These are phyloP conservation scores for Trametes versicolor DNA, from an alignment of 1,284 basidiomycete genomes.

Conservation along the genomic window DNA sequence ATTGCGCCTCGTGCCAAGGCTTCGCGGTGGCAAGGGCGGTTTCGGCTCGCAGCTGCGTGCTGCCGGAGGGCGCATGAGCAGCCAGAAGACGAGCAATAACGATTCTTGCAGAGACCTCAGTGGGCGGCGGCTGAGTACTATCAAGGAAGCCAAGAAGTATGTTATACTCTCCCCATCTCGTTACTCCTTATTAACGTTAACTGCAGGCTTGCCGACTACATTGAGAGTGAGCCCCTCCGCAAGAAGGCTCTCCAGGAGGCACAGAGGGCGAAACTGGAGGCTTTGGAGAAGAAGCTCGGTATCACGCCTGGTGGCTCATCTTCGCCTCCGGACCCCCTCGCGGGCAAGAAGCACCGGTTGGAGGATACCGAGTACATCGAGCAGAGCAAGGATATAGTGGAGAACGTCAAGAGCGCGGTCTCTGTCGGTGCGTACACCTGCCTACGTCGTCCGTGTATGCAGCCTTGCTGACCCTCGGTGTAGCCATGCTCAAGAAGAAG, in stretches of 20 bases:
- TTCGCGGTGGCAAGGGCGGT: conserved; percentile 95
- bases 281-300: conserved; percentile 84
- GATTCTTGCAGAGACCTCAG: conserved; percentile 95
- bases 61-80: conserved; percentile 97
- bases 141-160: conserved; percentile 96
- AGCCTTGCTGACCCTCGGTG: conserved; percentile 25
- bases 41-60: conserved; percentile 97
- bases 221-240: conserved; percentile 87
- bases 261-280: conserved; percentile 87
- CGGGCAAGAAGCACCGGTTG: conserved; percentile 87
- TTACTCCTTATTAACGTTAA: conserved; percentile 7
- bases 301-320: conserved; percentile 54
- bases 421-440: conserved; percentile 63
- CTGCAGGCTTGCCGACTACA: conserved; percentile 85
- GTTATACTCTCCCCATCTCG: conserved; percentile 23
- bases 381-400: conserved; percentile 92
- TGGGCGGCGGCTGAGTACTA: conserved; percentile 89
- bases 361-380: conserved; percentile 95
- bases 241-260: conserved; percentile 84
- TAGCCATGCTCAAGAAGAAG: conserved; percentile 87
- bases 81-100: conserved; percentile 94
- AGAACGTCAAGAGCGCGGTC: conserved; percentile 93
- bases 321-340: conserved; percentile 58
- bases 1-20: conserved; percentile 72
- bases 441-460: background rate